A percentile compares a stretch with the other conserved stretches of the same genome.
phyloP scores from a whole-genome alignment of 768 basidiomycete genomes.

The Porpolomopsis calyptriformis region DNA sequence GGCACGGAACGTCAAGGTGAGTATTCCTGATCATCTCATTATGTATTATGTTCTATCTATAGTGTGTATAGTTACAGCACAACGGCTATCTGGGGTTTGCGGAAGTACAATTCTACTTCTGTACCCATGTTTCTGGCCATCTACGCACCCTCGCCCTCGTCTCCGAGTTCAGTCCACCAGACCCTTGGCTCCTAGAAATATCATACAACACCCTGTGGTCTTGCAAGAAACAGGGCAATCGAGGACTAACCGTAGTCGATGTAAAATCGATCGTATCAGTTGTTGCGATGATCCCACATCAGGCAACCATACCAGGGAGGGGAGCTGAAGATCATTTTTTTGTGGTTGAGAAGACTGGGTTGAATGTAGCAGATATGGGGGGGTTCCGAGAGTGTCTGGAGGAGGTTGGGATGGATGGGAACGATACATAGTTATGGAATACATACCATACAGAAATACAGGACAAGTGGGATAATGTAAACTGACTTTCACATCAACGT shows the following conservation, averaged over 20 bases:
- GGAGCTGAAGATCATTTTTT: neutral
- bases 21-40: neutral
- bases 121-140: neutral
- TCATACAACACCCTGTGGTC: neutral
- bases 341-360: neutral
- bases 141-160: neutral
- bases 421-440: no score
- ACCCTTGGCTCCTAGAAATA: neutral
- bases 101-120: neutral
- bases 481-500: no score
- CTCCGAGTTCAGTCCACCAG: neutral
- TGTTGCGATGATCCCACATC: neutral
- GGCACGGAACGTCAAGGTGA: constrained; percentile 3
- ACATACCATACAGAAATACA: no score
- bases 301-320: neutral
- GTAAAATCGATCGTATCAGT: neutral
- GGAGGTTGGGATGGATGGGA: no score
- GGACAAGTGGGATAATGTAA: no score
- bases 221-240: neutral
- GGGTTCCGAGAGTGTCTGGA: neutral
- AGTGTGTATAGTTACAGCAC: neutral
- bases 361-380: neutral
- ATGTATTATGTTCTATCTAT: neutral
- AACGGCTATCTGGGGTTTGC: neutral
- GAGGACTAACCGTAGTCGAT: neutral